Base-by-base conservation (phyloP, 805 yeast species). In the Starmerella geochares region DNA sequence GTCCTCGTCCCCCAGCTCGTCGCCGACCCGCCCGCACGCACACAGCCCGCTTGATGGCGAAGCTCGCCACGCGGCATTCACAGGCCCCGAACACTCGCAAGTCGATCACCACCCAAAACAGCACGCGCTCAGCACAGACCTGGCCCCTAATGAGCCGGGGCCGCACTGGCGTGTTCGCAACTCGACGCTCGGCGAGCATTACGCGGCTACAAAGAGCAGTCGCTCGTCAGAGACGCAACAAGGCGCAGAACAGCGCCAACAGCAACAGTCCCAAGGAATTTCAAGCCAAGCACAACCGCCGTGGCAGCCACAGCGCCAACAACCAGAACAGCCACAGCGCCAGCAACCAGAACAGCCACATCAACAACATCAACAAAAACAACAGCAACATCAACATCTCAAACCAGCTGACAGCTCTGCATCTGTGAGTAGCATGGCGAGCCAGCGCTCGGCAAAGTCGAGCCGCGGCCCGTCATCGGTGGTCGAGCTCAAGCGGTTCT, bases 401-500 rank as follows among this genome's bases (percentile, higher is more conserved):
- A 36, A 31, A 16, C 44, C 56, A 31, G 36, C 47, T 49, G 25
- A 11, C 13, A 47, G 56, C 50, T 32, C 55, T 47, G 17, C 56
- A 38, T 52, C 57, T 48, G 32, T 49, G 25, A 49, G 31, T 35
- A 53, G 50, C 48, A 45, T 46, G 39, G 25, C 45, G 16, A 45
- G 48, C 45, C 23, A 21, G 13, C 39, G 37, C 35, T 33, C 41
- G 17, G 23, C 25, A 8, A 38, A 21, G 17, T 14, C 16, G 29
- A 10, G 40, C 25, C 23, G 48, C 13, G 48, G 47, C 14, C 45
- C 40, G 3, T 13, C 35, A 16, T 56, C 59, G 3, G 47, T 50
- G 27, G 44, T 52, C 16, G 60, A 57, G 41, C 55, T 58, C 21
- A 55, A 55, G 35, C 58, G 61, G 23, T 58, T 58, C 36, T 58